Percentiles rank a stretch among this genome's conserved stretches.
phyloP scores from a whole-genome alignment of 495 filamentous ascomycete species.

The Glutinoglossum americanum region DNA sequence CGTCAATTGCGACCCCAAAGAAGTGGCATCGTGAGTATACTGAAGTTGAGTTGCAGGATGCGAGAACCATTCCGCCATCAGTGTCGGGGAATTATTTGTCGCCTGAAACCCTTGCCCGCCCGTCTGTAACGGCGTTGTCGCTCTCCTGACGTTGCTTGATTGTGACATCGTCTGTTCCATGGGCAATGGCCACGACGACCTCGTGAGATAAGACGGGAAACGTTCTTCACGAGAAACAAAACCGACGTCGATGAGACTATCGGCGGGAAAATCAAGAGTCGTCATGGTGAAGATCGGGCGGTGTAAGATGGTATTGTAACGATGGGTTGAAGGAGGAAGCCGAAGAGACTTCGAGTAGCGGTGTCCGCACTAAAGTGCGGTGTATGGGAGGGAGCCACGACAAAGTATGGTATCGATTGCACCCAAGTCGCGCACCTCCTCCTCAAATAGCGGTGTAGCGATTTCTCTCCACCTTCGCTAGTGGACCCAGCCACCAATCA shows the following conservation, averaged over 20 bases:
- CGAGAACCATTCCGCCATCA: slow-evolving; percentile 26
- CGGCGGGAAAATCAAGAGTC: slow-evolving; percentile 9
- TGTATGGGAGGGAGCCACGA: slow-evolving; percentile 2
- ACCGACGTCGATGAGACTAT: slow-evolving; percentile 8
- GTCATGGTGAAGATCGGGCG: slow-evolving; percentile 7
- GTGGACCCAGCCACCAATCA: neutral
- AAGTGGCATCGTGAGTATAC: neutral
- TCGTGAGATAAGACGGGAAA: neutral
- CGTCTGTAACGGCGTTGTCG: slow-evolving; percentile 16
- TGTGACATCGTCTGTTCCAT: slow-evolving; percentile 8
- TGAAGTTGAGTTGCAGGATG: neutral
- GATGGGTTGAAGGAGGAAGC: slow-evolving; percentile 7
- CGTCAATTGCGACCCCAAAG: slow-evolving; percentile 19
- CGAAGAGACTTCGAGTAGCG: slow-evolving; percentile 3
- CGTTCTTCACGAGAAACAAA: slow-evolving; percentile 2
- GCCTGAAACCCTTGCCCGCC: slow-evolving; percentile 25
- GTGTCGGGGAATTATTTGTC: slow-evolving; percentile 19
- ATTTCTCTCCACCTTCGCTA: slow-evolving; percentile 2
- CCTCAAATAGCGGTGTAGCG: slow-evolving; percentile 2
- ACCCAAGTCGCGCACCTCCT: neutral
- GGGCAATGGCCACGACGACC: slow-evolving; percentile 10
- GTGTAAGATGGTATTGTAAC: slow-evolving; percentile 1
- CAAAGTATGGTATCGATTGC: neutral
- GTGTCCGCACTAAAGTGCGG: slow-evolving; percentile 2
- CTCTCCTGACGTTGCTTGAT: slow-evolving; percentile 2